Conservation (phyloP, 2,329 filamentous ascomycete genomes). For the Diaporthe citrichinensis region DNA sequence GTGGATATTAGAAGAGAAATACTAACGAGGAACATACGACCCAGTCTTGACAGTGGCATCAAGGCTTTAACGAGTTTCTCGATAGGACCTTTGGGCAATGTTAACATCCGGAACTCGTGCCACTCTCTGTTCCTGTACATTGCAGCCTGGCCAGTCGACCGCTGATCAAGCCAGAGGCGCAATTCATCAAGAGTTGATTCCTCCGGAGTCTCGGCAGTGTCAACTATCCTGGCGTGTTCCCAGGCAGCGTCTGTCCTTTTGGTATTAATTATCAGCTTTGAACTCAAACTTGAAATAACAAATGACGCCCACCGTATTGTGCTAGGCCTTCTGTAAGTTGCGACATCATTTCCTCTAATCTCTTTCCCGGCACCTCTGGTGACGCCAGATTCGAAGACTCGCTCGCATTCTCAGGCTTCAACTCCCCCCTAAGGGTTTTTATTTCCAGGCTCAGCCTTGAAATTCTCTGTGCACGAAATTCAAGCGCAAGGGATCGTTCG, state of each 20-base stretch:
- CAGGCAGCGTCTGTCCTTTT: background rate
- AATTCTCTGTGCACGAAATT: background rate
- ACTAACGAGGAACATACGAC: constrained; percentile 12
- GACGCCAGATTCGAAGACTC: no score
- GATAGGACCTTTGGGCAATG: background rate
- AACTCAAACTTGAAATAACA: accelerated
- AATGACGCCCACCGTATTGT: background rate
- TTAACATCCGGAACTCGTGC: constrained; percentile 8
- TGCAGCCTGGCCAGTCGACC: background rate
- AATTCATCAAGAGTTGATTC: background rate
- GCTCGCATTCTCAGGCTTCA: background rate
- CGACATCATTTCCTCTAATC: background rate
- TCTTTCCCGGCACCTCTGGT: background rate
- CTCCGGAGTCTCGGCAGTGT: background rate
- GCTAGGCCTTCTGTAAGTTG: background rate
- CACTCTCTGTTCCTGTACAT: background rate
- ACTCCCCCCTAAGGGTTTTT: background rate
- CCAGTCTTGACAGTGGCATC: constrained; percentile 5
- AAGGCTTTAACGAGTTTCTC: constrained; percentile 5
- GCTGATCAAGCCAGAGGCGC: background rate
- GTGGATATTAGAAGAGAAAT: background rate
- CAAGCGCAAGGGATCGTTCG: background rate
- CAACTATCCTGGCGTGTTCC: background rate
- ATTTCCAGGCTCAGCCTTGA: background rate
- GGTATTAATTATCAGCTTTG: background rate